Conservation (phyloP, 2,329 filamentous ascomycete species). For the Orbilia blumenaviensis region DNA sequence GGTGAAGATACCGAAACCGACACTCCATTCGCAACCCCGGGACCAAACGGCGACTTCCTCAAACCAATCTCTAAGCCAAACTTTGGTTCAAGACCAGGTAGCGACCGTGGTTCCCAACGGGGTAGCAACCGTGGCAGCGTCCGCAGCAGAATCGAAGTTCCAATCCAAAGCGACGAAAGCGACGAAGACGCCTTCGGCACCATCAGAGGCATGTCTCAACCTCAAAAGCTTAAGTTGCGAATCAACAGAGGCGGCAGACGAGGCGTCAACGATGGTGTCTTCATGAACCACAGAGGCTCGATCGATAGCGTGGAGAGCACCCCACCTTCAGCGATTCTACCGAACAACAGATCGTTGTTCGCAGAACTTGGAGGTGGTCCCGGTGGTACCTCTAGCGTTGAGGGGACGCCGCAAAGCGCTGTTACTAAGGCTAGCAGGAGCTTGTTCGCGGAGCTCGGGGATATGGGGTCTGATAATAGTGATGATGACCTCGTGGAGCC, state of each 20-base stretch:
- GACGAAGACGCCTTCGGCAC: constrained; percentile 74
- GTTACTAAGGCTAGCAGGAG: constrained; percentile 67
- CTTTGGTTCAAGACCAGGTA: constrained; percentile 52
- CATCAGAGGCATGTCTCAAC: constrained; percentile 65
- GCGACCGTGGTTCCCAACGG: constrained; percentile 56
- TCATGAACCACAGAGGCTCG: constrained; percentile 65
- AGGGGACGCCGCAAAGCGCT: constrained; percentile 38
- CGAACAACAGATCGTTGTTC: constrained; percentile 31
- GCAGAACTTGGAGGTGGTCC: constrained; percentile 32
- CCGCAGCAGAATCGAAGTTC: constrained; percentile 36
- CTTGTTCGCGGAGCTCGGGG: constrained; percentile 88
- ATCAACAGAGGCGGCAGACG: constrained; percentile 74
- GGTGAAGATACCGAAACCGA: constrained; percentile 86
- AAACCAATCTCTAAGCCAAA: constrained; percentile 57
- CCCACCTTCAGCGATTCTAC: constrained; percentile 62
- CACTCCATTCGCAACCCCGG: constrained; percentile 37
- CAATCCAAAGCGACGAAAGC: constrained; percentile 58
- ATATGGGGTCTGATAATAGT: constrained; percentile 71
- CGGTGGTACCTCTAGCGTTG: constrained; percentile 45
- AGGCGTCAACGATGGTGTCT: constrained; percentile 69
- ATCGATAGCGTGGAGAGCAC: constrained; percentile 62
- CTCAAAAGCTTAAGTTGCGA: constrained; percentile 72
- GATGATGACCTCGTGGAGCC: constrained; percentile 69
- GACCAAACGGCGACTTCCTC: constrained; percentile 64
- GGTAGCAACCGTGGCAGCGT: constrained; percentile 55